Percentiles rank a stretch among this genome's conserved stretches.
Evolutionary conservation across 2,329 filamentous ascomycete species (phyloP).

Genomic region (Monosporascus sp.): DNA sequence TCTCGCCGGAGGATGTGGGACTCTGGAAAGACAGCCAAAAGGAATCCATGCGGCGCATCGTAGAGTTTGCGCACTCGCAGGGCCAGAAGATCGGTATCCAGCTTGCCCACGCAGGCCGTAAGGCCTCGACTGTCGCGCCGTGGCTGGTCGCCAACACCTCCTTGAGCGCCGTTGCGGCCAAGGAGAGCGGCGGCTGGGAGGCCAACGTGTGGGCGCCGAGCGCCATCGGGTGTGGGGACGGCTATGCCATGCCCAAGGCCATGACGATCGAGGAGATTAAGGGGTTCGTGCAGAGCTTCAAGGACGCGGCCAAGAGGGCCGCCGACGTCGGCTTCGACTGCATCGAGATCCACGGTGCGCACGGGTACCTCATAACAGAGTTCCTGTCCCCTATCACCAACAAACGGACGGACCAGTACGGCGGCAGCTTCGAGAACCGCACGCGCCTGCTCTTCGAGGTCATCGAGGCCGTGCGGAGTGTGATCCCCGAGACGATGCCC

Average conservation of each 20-base stretch:
- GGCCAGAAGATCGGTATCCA: conserved; percentile 73
- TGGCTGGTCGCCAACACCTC: conserved; percentile 55
- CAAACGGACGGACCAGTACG: conserved; percentile 47
- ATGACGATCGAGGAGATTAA: conserved; percentile 47
- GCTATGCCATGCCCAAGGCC: conserved; percentile 47
- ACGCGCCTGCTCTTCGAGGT: conserved; percentile 55
- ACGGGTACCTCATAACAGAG: conserved; percentile 42
- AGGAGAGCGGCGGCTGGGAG: conserved; percentile 51
- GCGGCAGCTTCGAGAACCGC: conserved; percentile 61
- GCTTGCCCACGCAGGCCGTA: conserved; percentile 73
- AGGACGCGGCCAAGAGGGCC: conserved; percentile 50
- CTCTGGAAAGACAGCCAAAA: conserved; percentile 84
- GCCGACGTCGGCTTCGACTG: conserved; percentile 51
- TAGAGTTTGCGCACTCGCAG: conserved; percentile 77
- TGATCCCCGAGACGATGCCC: conserved; percentile 48
- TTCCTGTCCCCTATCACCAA: conserved; percentile 39
- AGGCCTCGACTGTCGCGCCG: conserved; percentile 54
- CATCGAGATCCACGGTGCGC: conserved; percentile 41
- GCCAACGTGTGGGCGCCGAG: conserved; percentile 48
- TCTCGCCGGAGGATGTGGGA: conserved; percentile 73
- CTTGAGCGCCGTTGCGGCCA: conserved; percentile 46
- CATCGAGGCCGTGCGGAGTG: conserved; percentile 42
- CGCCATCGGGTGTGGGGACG: conserved; percentile 53
- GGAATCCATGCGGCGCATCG: conserved; percentile 61
- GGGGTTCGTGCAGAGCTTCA: conserved; percentile 47